Evolutionary conservation across 805 yeast genomes (phyloP), one percentile per base, ranked within the genome.

Genomic region (Cyberlindnera maritima): DNA sequence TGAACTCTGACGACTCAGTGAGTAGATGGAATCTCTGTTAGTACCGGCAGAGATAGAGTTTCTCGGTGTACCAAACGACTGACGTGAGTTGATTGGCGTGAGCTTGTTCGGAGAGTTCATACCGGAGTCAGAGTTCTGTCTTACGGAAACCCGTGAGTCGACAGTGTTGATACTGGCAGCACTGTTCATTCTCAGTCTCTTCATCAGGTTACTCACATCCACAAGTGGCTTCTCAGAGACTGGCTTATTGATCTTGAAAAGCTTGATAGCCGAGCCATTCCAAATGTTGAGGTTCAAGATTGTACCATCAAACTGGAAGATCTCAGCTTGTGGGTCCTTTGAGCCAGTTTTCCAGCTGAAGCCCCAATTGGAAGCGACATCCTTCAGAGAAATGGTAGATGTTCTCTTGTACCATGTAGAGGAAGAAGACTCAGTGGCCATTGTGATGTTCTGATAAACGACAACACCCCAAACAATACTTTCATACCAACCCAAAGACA

Each of bases 401-500:
- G 47, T 55, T 47, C 59, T 52, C 34, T 60, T 59, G 43, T 58
- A 61, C 64, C 65, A 61, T 3, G 52, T 37, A 12, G 59, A 48
- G 1, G 57, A 46, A 8, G 44, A 37, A 0, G 47, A 42, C 11
- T 54, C 55, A 13, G 26, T 45, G 2, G 52, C 29, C 12, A 47
- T 39, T n/a, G 45, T 48, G 12, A 49, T 45, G 48, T 68, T 64
- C 43, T 57, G 64, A 19, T 62, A 54, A 55, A 72, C 85, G 0
- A 85, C 73, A 28, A 70, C 66, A 2, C 82, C 79, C 82, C 87
- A 85, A 21, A 87, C 57, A 10, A 85, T 67, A 4, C 85, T 75
- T 34, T 76, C 72, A 63, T 87, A 87, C 96, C 96, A 88, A 0
- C 90, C 91, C 20, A 86, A 66, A 0, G 88, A 80, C 20, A 72